Conservation (phyloP, 805 yeast species). For the Wickerhamiella hasegawae region DNA sequence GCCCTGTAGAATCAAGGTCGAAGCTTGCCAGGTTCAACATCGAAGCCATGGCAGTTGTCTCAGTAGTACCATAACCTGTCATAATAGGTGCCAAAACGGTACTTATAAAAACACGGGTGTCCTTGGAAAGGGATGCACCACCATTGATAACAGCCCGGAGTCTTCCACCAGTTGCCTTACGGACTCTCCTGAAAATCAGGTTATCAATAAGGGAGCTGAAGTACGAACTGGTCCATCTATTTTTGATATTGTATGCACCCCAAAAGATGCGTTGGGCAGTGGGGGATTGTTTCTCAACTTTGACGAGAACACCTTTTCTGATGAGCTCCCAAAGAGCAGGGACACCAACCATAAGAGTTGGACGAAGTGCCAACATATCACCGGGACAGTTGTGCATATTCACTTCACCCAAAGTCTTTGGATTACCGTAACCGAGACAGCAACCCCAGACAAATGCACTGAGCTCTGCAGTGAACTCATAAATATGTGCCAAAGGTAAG, state of each 20-base stretch:
- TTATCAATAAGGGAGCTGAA: constrained; percentile 57
- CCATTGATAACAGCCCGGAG: constrained; percentile 65
- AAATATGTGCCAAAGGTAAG: constrained; percentile 91
- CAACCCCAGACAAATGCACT: constrained; percentile 78
- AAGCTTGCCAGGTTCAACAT: constrained; percentile 48
- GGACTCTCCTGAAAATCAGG: constrained; percentile 70
- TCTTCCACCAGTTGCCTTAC: constrained; percentile 89
- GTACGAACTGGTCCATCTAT: constrained; percentile 24
- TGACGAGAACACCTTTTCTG: constrained; percentile 75
- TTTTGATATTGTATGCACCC: constrained; percentile 68
- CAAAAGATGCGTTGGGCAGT: constrained; percentile 70
- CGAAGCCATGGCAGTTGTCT: constrained; percentile 80
- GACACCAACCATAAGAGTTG: constrained; percentile 94
- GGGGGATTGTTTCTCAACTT: constrained; percentile 50
- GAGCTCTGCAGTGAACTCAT: constrained; percentile 81
- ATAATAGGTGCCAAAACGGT: constrained; percentile 71
- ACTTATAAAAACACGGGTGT: constrained; percentile 69
- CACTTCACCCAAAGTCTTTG: constrained; percentile 72
- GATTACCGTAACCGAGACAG: constrained; percentile 75
- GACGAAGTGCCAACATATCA: constrained; percentile 73
- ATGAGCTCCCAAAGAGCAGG: constrained; percentile 97
- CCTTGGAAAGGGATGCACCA: constrained; percentile 75
- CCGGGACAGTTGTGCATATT: constrained; percentile 76
- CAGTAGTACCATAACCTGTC: constrained; percentile 92
- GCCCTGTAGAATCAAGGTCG: constrained; percentile 69